Conservation (phyloP, 495 filamentous ascomycete species). For the Aspergillus funiculosus region DNA sequence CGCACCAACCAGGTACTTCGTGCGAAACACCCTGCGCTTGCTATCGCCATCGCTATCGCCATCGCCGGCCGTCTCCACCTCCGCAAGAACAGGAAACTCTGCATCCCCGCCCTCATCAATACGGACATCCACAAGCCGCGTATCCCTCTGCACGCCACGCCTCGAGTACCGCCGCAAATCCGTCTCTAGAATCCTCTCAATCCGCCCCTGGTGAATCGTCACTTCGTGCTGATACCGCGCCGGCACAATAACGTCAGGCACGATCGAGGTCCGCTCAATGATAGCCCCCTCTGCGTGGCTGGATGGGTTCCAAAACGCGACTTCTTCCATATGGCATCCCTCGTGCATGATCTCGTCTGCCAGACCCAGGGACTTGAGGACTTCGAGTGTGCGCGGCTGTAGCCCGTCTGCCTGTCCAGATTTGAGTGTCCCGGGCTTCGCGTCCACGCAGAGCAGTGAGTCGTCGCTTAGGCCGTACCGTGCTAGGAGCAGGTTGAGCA, state of each 20-base stretch:
- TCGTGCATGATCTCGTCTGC: slow-evolving; percentile 35
- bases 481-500: slow-evolving; percentile 42
- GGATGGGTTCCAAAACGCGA: slow-evolving; percentile 48
- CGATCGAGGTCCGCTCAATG: slow-evolving; percentile 47
- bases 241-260: slow-evolving; percentile 42
- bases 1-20: slow-evolving; percentile 64
- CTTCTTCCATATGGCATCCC: slow-evolving; percentile 37
- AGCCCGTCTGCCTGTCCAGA: slow-evolving; percentile 62
- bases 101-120: slow-evolving; percentile 52
- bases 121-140: slow-evolving; percentile 48
- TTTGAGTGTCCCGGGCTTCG: slow-evolving; percentile 37
- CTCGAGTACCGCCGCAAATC: slow-evolving; percentile 45
- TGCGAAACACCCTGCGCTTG: slow-evolving; percentile 35
- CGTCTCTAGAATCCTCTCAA: slow-evolving; percentile 57
- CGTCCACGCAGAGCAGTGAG: slow-evolving; percentile 44
- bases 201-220: slow-evolving; percentile 56
- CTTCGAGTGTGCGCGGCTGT: slow-evolving; percentile 57
- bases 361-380: slow-evolving; percentile 45
- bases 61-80: slow-evolving; percentile 41
- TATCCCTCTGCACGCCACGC: slow-evolving; percentile 46
- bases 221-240: slow-evolving; percentile 49
- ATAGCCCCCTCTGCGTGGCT: slow-evolving; percentile 37
- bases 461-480: slow-evolving; percentile 42
- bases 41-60: background rate
- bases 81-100: slow-evolving; percentile 41